These are phyloP conservation scores for Betula pendula DNA, from an alignment of 306 rosid genomes.

Conservation along the genomic window DNA sequence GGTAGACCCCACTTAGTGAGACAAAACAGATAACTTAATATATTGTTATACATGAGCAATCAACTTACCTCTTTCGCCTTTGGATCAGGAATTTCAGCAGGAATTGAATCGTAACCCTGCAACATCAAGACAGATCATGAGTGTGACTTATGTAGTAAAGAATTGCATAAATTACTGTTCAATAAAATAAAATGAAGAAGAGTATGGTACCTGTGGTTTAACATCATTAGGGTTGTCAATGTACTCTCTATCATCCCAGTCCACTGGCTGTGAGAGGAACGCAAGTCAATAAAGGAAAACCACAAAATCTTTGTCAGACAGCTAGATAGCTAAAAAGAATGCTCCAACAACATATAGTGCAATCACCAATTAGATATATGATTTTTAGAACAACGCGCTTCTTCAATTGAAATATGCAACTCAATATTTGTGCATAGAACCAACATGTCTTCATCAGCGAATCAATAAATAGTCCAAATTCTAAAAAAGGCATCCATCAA, in stretches of 20 bases:
- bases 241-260: slow-evolving; percentile 95
- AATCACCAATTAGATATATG: neutral
- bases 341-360: neutral
- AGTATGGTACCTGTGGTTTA: slow-evolving; percentile 69
- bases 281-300: neutral
- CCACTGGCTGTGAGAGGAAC: slow-evolving; percentile 62
- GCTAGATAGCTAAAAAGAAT: slow-evolving; percentile 4
- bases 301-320: neutral
- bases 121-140: slow-evolving; percentile 21
- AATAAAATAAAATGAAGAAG: neutral
- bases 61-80: slow-evolving; percentile 70
- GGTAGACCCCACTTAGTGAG: neutral
- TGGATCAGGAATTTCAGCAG: slow-evolving; percentile 86
- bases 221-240: slow-evolving; percentile 72
- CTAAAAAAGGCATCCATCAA: slow-evolving; percentile 2
- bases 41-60: slow-evolving; percentile 6
- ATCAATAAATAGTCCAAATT: slow-evolving; percentile 4
- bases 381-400: neutral
- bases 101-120: slow-evolving; percentile 85
- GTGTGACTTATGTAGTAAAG: slow-evolving; percentile 1
- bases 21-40: slow-evolving; percentile 12
- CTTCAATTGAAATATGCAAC: slow-evolving; percentile 5
- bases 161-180: slow-evolving; percentile 3
- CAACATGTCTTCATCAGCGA: neutral
- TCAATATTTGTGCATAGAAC: neutral